These are phyloP conservation scores for Nothophoma quercina DNA, from an alignment of 2,329 filamentous ascomycete species.

Conservation along the genomic window DNA sequence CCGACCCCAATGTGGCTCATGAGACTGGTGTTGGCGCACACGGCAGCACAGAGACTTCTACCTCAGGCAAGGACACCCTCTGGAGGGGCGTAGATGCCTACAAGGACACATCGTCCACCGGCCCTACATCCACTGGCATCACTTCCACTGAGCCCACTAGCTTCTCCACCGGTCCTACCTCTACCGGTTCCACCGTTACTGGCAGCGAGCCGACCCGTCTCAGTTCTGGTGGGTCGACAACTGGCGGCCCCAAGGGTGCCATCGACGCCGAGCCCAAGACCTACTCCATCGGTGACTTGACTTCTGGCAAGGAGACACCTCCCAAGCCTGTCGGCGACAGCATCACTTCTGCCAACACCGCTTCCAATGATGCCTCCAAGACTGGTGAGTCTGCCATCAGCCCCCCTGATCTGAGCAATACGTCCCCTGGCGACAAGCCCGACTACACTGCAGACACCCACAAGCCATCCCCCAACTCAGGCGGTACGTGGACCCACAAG, in stretches of 20 bases:
- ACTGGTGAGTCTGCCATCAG: conserved; percentile 21
- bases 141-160: no score
- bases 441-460: conserved; percentile 16
- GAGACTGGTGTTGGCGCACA: conserved; percentile 49
- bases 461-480: conserved; percentile 9
- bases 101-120: conserved; percentile 7
- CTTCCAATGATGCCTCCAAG: conserved; percentile 19
- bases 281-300: conserved; percentile 17
- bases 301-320: conserved; percentile 60
- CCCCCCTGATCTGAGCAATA: conserved; percentile 16
- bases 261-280: conserved; percentile 13
- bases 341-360: conserved; percentile 14
- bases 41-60: neutral
- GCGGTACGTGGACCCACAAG: conserved; percentile 35
- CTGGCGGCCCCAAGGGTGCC: conserved; percentile 8
- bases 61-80: conserved; percentile 10
- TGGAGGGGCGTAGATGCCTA: conserved; percentile 17
- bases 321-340: conserved; percentile 54
- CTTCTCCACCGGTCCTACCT: no score
- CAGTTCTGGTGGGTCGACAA: conserved; percentile 6
- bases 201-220: conserved; percentile 1
- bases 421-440: conserved; percentile 16
- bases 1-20: conserved; percentile 62
- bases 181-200: conserved; percentile 4
- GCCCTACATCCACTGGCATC: conserved; percentile 6